A percentile compares a stretch with the other conserved stretches of the same genome.
Conservation (phyloP, 495 filamentous ascomycete genomes). For the Endocarpon pusillum region DNA sequence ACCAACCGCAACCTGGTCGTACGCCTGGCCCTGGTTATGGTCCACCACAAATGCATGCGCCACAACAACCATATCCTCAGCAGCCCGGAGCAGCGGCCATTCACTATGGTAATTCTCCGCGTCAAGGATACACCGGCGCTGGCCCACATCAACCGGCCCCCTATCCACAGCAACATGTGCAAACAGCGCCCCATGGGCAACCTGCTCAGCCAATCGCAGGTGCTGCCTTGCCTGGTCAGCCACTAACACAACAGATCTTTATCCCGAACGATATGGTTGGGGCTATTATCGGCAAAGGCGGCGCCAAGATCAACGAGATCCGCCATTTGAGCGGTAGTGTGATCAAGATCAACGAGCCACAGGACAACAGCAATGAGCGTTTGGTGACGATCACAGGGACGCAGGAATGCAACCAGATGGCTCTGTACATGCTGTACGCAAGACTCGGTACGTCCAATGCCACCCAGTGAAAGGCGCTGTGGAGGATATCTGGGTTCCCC, state of each 20-base stretch:
- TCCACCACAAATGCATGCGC: slow-evolving; percentile 14
- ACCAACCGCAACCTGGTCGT: slow-evolving; percentile 46
- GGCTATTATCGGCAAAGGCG: slow-evolving; percentile 96
- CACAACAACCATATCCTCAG: slow-evolving; percentile 41
- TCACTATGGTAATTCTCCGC: slow-evolving; percentile 57
- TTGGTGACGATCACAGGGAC: slow-evolving; percentile 96
- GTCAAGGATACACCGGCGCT: slow-evolving; percentile 48
- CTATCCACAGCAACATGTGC: slow-evolving; percentile 40
- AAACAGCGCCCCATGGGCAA: slow-evolving; percentile 32
- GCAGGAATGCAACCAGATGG: slow-evolving; percentile 97
- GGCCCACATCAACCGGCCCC: slow-evolving; percentile 63
- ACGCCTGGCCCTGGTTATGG: slow-evolving; percentile 27
- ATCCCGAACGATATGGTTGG: slow-evolving; percentile 99
- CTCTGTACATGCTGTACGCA: slow-evolving; percentile 94
- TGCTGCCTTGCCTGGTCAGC: slow-evolving; percentile 58
- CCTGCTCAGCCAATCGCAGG: slow-evolving; percentile 25
- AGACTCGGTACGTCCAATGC: slow-evolving; percentile 62
- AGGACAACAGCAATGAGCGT: slow-evolving; percentile 96
- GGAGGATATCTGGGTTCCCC: slow-evolving; percentile 13
- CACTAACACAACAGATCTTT: slow-evolving; percentile 93
- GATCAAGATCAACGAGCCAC: slow-evolving; percentile 99
- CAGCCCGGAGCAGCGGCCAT: slow-evolving; percentile 45
- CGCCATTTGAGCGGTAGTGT: slow-evolving; percentile 91
- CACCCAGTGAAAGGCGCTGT: no score
- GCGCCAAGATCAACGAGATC: slow-evolving; percentile 98